phyloP scores from a whole-genome alignment of 129 eudicot genomes.

The Sambucus nigra region DNA sequence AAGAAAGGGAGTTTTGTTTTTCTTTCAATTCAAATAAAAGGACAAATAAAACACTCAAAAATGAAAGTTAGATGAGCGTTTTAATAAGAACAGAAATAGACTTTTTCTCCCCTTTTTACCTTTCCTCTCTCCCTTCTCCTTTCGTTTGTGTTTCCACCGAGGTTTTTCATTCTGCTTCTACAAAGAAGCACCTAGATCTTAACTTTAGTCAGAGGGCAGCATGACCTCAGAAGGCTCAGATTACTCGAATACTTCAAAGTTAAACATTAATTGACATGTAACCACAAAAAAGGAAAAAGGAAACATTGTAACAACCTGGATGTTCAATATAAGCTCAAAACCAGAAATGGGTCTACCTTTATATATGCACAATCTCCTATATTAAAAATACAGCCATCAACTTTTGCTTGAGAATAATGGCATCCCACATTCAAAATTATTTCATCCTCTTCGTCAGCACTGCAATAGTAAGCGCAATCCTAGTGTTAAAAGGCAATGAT shows the following conservation, averaged over 20 bases:
- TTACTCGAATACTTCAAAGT: neutral
- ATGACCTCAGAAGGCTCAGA: neutral
- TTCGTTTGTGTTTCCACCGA: too few species aligned
- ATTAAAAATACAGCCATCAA: conserved; percentile 36
- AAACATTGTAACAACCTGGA: conserved; percentile 2
- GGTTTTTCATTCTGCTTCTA: too few species aligned
- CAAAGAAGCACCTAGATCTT: too few species aligned
- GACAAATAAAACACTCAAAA: too few species aligned
- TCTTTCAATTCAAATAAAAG: too few species aligned
- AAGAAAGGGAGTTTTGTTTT: too few species aligned
- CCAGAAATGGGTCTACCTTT: conserved; percentile 35
- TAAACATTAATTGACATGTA: too few species aligned
- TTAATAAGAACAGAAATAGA: too few species aligned
- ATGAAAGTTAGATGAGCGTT: too few species aligned
- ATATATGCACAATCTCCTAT: conserved; percentile 74
- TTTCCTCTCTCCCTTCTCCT: too few species aligned
- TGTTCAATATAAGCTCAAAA: conserved; percentile 2
- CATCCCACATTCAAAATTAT: conserved; percentile 55
- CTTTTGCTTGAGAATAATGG: conserved; percentile 73
- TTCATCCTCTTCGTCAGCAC: conserved; percentile 78
- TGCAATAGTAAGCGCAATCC: conserved; percentile 28
- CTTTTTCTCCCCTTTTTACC: too few species aligned
- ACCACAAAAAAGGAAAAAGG: conserved; percentile 4
- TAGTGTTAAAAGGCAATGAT: conserved; percentile 8
- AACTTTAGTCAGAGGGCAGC: neutral